Evolutionary conservation across 2,329 filamentous ascomycete species (phyloP).

Genomic region (Taxawa tesnikishii): DNA sequence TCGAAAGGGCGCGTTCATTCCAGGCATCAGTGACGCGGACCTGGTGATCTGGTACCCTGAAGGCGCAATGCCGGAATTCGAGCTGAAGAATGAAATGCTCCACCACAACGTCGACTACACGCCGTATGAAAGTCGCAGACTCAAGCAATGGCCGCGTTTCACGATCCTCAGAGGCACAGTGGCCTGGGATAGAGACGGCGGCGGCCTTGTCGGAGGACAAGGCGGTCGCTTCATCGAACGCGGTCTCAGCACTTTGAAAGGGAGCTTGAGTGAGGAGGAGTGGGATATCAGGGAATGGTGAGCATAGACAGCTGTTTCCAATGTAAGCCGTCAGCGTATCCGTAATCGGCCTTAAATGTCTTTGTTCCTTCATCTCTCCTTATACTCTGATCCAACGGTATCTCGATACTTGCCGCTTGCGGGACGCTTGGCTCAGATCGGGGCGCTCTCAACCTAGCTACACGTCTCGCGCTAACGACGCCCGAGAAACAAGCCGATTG

Average conservation of each 20-base stretch:
- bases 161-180: conserved; percentile 44
- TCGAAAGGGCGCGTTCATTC: conserved; percentile 36
- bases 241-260: conserved; percentile 23
- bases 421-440: too few relatives aligned
- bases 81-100: conserved; percentile 39
- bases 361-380: too few relatives aligned
- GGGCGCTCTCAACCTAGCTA: too few relatives aligned
- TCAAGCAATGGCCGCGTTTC: conserved; percentile 47
- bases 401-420: too few relatives aligned
- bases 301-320: background rate
- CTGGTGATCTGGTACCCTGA: conserved; percentile 46
- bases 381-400: too few relatives aligned
- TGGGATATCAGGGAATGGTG: conserved; percentile 9
- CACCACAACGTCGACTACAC: conserved; percentile 51
- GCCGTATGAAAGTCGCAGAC: conserved; percentile 40
- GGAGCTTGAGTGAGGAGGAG: conserved; percentile 9
- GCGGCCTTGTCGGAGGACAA: conserved; percentile 31
- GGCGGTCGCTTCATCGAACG: conserved; percentile 39
- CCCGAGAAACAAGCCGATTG: too few relatives aligned
- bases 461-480: too few relatives aligned
- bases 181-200: conserved; percentile 41
- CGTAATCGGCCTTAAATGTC: too few relatives aligned
- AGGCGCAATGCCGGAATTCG: conserved; percentile 28
- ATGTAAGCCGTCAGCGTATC: too few relatives aligned
- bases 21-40: conserved; percentile 42